Evolutionary conservation across 257 asterid species (phyloP).

Genomic region (Forsythia viridissima): DNA sequence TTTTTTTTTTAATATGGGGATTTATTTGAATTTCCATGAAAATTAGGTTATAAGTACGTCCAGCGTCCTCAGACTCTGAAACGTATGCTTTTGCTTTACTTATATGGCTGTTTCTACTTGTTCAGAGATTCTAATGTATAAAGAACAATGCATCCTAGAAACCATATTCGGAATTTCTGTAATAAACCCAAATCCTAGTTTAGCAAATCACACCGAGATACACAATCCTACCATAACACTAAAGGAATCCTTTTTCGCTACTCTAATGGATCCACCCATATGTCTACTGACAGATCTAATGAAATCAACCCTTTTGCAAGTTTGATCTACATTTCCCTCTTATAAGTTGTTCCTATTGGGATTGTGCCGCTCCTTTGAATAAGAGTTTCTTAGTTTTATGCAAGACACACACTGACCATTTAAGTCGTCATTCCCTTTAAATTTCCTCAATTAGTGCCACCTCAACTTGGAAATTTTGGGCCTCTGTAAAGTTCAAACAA

Average conservation of each 20-base stretch:
- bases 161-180: background rate
- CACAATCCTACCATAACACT: too few species aligned
- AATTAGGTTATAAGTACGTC: background rate
- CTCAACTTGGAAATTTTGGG: background rate
- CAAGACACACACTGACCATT: background rate
- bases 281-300: background rate
- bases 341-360: background rate
- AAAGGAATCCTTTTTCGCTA: background rate
- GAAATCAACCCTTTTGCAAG: background rate
- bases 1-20: background rate
- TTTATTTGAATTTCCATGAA: background rate
- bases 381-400: background rate
- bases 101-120: background rate
- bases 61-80: background rate
- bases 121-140: background rate
- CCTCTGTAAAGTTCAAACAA: background rate
- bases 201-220: background rate
- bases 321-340: background rate
- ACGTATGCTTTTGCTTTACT: background rate
- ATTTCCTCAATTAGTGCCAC: background rate
- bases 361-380: background rate
- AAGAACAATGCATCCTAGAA: background rate
- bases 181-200: background rate
- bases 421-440: background rate
- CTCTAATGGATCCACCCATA: background rate